These are phyloP conservation scores for Biancaea sappan DNA, from an alignment of 306 rosid genomes.

Conservation along the genomic window DNA sequence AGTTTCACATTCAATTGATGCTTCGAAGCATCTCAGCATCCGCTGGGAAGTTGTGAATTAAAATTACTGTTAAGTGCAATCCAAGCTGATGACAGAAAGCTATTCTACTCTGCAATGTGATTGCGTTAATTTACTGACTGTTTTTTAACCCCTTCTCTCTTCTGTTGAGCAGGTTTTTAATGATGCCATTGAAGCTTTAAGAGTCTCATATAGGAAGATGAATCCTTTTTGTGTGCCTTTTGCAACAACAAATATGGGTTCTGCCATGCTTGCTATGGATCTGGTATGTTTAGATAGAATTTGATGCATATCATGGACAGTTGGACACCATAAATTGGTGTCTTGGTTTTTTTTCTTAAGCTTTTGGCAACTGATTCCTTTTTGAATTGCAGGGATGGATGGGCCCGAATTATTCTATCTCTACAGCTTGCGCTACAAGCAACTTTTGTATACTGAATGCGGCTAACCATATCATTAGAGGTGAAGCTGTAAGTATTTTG, in stretches of 20 bases:
- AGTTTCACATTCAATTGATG: constrained; percentile 6
- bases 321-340: constrained; percentile 22
- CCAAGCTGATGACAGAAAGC: constrained; percentile 1
- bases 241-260: constrained; percentile 95
- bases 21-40: constrained; percentile 19
- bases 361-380: constrained; percentile 22
- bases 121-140: constrained; percentile 35
- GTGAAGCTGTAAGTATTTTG: constrained; percentile 87
- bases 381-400: constrained; percentile 78
- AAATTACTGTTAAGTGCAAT: constrained; percentile 14
- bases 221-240: constrained; percentile 91
- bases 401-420: constrained; percentile 97
- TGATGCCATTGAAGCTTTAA: constrained; percentile 84
- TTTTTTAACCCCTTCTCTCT: constrained; percentile 27
- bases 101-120: constrained; percentile 21
- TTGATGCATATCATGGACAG: constrained; percentile 16
- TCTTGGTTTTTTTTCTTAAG: constrained; percentile 28
- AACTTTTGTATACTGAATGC: constrained; percentile 89
- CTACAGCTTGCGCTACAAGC: constrained; percentile 95
- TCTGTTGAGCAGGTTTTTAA: constrained; percentile 69
- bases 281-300: constrained; percentile 58
- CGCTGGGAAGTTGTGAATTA: constrained; percentile 15
- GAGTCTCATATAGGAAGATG: constrained; percentile 86
- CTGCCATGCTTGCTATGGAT: constrained; percentile 97
- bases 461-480: constrained; percentile 88